Evolutionary conservation across 768 basidiomycete genomes (phyloP).

Genomic region (Tylopilus sp.): DNA sequence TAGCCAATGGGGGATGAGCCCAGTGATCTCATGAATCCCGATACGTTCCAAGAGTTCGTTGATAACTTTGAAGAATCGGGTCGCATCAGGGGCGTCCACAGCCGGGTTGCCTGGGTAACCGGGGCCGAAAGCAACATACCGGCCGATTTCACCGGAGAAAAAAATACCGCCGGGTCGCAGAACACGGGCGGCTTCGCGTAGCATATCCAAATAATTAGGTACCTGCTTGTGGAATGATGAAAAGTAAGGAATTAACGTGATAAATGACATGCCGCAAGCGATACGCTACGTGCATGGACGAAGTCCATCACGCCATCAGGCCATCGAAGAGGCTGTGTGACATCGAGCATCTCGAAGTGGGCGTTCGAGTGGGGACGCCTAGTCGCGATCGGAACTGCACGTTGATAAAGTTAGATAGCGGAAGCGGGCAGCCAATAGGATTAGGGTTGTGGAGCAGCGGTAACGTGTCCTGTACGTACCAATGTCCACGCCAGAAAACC

Average conservation of each 20-base stretch:
- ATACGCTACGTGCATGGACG: constrained; percentile 59
- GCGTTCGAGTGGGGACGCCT: constrained; percentile 59
- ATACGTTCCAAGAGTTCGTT: constrained; percentile 37
- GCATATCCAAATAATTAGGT: constrained; percentile 46
- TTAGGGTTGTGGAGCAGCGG: constrained; percentile 9
- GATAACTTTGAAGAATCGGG: constrained; percentile 37
- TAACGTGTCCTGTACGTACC: constrained; percentile 43
- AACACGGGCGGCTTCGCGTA: constrained; percentile 60
- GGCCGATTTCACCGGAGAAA: constrained; percentile 59
- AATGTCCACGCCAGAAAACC: constrained; percentile 72
- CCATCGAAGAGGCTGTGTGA: constrained; percentile 52
- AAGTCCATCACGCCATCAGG: constrained; percentile 55
- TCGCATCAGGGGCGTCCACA: constrained; percentile 25
- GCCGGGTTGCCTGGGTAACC: constrained; percentile 23
- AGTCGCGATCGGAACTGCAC: constrained; percentile 67
- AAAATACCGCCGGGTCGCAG: constrained; percentile 72
- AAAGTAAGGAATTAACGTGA: constrained; percentile 3
- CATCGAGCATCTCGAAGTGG: constrained; percentile 64
- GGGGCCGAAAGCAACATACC: constrained; percentile 40
- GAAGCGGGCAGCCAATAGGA: constrained; percentile 9
- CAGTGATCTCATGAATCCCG: constrained; percentile 39
- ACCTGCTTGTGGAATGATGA: constrained; percentile 41
- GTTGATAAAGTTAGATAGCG: constrained; percentile 4
- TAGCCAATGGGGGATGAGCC: constrained; percentile 39
- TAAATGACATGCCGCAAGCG: constrained; percentile 52